Percentiles rank a stretch among this genome's conserved stretches.
Conservation (phyloP, 2,329 filamentous ascomycete species). For the Aureobasidium melanogenum region DNA sequence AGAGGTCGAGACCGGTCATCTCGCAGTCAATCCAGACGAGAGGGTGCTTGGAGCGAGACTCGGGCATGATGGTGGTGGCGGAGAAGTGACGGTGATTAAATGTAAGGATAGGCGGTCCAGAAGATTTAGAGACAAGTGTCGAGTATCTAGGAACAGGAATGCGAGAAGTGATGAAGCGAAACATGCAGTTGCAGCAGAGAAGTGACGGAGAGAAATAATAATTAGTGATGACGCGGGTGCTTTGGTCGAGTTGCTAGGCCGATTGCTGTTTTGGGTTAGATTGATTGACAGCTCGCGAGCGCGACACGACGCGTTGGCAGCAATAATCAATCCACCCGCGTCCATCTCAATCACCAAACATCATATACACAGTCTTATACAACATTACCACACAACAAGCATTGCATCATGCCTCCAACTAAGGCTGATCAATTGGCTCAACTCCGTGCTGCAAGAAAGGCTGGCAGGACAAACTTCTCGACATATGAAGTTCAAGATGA, state of each 20-base stretch:
- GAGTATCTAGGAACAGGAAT: not conserved
- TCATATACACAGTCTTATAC: not conserved
- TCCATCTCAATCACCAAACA: not conserved
- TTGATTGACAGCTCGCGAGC: not conserved
- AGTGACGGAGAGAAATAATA: not conserved
- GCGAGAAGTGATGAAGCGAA: not conserved
- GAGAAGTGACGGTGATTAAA: not conserved
- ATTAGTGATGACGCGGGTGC: not conserved
- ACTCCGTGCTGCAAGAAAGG: constrained; percentile 71
- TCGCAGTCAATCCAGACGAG: constrained; percentile 84
- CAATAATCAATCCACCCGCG: not conserved
- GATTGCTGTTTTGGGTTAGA: not conserved
- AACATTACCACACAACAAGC: not conserved
- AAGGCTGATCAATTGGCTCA: constrained; percentile 49
- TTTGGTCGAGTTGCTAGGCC: not conserved
- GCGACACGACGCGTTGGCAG: not conserved
- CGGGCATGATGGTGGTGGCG: constrained; percentile 28
- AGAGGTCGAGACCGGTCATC: constrained; percentile 85
- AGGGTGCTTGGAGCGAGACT: constrained; percentile 50
- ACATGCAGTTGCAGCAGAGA: not conserved
- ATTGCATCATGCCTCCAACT: constrained; percentile 21
- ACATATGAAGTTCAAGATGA: constrained; percentile 81
- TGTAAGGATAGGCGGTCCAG: not conserved
- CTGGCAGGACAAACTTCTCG: constrained; percentile 85
- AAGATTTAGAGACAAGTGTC: not conserved